These are phyloP conservation scores for Vanderwaltozyma yarrowii DNA, from an alignment of 805 yeast genomes.

Conservation along the genomic window DNA sequence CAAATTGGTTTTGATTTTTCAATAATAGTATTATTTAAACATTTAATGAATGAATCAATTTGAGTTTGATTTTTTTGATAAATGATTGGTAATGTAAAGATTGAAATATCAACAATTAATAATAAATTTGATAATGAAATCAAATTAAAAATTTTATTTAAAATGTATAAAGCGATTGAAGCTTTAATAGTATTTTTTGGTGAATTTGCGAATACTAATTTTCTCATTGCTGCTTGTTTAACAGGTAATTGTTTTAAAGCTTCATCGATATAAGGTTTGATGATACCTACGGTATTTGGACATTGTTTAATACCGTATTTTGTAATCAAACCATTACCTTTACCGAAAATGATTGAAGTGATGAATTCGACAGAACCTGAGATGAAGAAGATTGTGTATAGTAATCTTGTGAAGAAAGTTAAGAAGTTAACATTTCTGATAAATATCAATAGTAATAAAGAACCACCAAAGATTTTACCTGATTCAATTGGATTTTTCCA, in stretches of 20 bases:
- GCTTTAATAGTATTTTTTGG: slow-evolving; percentile 64
- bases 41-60: slow-evolving; percentile 55
- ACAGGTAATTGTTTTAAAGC: slow-evolving; percentile 33
- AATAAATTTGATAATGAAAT: slow-evolving; percentile 62
- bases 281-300: slow-evolving; percentile 25
- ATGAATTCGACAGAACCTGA: slow-evolving; percentile 71
- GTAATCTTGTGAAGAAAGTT: slow-evolving; percentile 48
- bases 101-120: slow-evolving; percentile 43
- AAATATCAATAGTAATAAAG: slow-evolving; percentile 43
- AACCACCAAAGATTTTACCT: slow-evolving; percentile 63
- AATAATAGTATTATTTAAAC: slow-evolving; percentile 37
- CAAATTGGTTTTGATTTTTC: slow-evolving; percentile 52
- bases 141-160: slow-evolving; percentile 65
- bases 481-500: slow-evolving; percentile 48
- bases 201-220: slow-evolving; percentile 56
- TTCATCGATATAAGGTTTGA: slow-evolving; percentile 25
- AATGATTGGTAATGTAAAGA: slow-evolving; percentile 67
- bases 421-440: slow-evolving; percentile 55
- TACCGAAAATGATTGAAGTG: slow-evolving; percentile 63
- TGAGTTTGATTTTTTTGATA: slow-evolving; percentile 68
- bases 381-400: slow-evolving; percentile 46
- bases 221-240: slow-evolving; percentile 44
- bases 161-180: slow-evolving; percentile 52
- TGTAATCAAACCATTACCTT: slow-evolving; percentile 69
- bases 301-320: slow-evolving; percentile 50